phyloP scores from a whole-genome alignment of 345 rosid species.

The Euphorbia pulcherrima region DNA sequence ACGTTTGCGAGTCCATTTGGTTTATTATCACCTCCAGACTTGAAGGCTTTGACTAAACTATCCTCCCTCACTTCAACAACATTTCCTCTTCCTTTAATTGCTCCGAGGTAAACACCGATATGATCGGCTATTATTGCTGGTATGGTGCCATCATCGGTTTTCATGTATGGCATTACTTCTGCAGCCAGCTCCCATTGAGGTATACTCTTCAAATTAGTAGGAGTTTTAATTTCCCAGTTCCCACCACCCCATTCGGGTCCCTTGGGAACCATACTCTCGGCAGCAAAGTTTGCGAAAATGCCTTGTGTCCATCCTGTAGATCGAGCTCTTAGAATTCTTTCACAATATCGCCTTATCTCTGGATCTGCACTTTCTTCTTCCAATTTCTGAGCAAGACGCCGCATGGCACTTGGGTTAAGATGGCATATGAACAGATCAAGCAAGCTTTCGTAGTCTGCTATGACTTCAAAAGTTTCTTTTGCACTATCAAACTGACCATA shows the following conservation, averaged over 20 bases:
- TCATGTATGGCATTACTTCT: conserved; percentile 98
- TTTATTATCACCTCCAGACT: conserved; percentile 47
- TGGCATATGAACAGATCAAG: conserved; percentile 96
- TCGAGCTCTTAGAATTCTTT: conserved; percentile 82
- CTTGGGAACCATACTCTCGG: conserved; percentile 98
- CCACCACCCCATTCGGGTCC: conserved; percentile 99
- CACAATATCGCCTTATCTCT: conserved; percentile 84
- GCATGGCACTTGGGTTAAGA: conserved; percentile 98
- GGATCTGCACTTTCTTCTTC: conserved; percentile 90
- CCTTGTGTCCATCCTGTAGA: conserved; percentile 99
- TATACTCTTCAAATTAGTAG: conserved; percentile 71
- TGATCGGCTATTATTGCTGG: conserved; percentile 86
- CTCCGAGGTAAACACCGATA: conserved; percentile 90
- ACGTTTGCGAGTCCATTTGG: conserved; percentile 41
- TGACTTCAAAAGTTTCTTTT: conserved; percentile 96
- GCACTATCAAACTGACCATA: conserved; percentile 94
- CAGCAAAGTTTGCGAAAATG: conserved; percentile 97
- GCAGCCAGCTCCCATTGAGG: conserved; percentile 97
- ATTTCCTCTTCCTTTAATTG: conserved; percentile 87
- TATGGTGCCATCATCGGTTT: conserved; percentile 82
- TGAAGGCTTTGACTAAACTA: conserved; percentile 61
- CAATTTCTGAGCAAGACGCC: conserved; percentile 89
- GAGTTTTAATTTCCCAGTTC: conserved; percentile 97
- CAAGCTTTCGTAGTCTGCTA: conserved; percentile 88
- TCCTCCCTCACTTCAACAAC: conserved; percentile 83